A percentile compares a stretch with the other conserved stretches of the same genome.
Evolutionary conservation across 352 stramenopile genomes (phyloP).

Genomic region (Phytophthora idaei): DNA sequence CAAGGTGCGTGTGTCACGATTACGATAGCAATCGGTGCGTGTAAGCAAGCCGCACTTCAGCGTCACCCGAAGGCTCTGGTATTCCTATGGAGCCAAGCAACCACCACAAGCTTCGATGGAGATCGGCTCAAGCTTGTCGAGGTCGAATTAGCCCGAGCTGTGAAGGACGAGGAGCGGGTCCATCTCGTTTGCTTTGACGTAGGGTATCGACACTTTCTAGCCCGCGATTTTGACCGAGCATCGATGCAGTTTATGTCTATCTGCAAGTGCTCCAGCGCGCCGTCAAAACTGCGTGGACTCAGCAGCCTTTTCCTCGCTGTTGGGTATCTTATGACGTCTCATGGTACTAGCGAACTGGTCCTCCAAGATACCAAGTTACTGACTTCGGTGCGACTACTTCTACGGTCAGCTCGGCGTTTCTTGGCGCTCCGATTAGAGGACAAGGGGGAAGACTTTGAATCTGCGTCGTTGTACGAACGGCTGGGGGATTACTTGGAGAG

Average conservation of each 20-base stretch:
- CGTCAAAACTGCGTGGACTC: conserved; percentile 44
- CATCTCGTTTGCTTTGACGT: conserved; percentile 51
- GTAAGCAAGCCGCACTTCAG: conserved; percentile 22
- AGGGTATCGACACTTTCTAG: conserved; percentile 36
- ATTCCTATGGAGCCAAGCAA: conserved; percentile 42
- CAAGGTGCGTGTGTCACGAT: background rate
- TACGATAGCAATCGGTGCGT: background rate
- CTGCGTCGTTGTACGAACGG: conserved; percentile 35
- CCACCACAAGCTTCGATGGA: conserved; percentile 9
- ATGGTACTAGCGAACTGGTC: background rate
- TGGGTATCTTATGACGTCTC: conserved; percentile 30
- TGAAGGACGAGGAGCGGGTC: conserved; percentile 23
- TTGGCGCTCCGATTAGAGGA: conserved; percentile 24
- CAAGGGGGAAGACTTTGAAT: conserved; percentile 35
- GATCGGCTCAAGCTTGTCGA: conserved; percentile 16
- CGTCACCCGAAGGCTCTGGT: conserved; percentile 39
- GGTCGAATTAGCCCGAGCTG: conserved; percentile 12
- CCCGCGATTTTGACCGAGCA: conserved; percentile 33
- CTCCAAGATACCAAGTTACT: conserved; percentile 32
- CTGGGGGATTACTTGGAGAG: conserved; percentile 30
- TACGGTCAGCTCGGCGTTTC: conserved; percentile 46
- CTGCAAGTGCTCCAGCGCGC: conserved; percentile 44
- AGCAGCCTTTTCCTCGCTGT: conserved; percentile 48
- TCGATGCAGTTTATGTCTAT: conserved; percentile 41
- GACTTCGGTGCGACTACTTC: conserved; percentile 42